Conservation (phyloP, 2,329 filamentous ascomycete species). For the Cladorrhinum sp. region DNA sequence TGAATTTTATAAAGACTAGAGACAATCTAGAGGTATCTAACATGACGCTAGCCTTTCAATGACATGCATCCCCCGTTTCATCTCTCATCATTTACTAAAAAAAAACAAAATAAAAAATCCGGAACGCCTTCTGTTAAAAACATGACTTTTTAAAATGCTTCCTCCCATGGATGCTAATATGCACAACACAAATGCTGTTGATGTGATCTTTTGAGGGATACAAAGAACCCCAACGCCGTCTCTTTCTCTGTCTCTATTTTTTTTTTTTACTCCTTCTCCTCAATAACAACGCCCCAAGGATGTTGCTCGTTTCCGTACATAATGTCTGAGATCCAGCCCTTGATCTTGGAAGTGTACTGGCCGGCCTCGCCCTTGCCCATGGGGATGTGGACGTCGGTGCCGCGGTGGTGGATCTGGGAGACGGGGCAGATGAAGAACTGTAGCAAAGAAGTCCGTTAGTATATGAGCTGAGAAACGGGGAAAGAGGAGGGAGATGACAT, state of each 20-base stretch:
- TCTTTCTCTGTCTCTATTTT: not conserved
- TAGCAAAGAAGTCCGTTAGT: slow-evolving; percentile 3
- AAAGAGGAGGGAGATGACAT: slow-evolving; percentile 37
- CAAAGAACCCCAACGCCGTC: too few relatives aligned
- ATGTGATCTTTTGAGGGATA: slow-evolving; percentile 3
- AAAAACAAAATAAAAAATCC: not conserved
- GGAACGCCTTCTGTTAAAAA: not conserved
- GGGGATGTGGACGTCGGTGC: slow-evolving; percentile 59
- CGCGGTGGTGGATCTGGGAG: slow-evolving; percentile 65
- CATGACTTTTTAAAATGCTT: not conserved
- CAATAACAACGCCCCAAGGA: slow-evolving; percentile 66
- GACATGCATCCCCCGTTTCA: not conserved
- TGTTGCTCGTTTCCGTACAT: slow-evolving; percentile 71
- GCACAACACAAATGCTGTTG: slow-evolving; percentile 1
- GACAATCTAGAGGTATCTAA: not conserved
- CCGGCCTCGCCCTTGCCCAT: slow-evolving; percentile 55
- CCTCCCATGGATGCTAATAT: not conserved
- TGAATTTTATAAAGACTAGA: not conserved
- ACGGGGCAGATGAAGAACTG: slow-evolving; percentile 71
- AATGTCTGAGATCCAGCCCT: slow-evolving; percentile 66
- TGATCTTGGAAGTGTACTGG: slow-evolving; percentile 58
- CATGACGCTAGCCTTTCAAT: not conserved
- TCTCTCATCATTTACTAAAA: not conserved
- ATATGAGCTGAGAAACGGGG: not conserved
- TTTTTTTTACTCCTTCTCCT: slow-evolving; percentile 46